phyloP scores from a whole-genome alignment of 1,139 yeast genomes.

The Taphrina communis region DNA sequence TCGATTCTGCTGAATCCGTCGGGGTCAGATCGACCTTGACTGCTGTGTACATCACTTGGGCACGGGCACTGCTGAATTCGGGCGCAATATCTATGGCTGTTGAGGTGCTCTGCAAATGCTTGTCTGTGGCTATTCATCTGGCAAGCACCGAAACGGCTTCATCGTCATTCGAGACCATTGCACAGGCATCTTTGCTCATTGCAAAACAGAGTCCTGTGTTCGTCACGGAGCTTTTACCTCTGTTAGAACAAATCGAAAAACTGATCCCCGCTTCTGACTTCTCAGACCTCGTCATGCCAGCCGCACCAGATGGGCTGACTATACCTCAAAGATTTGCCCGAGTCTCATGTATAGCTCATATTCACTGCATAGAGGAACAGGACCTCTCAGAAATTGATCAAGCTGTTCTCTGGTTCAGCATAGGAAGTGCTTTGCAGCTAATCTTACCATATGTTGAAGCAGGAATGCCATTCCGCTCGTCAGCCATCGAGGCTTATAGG shows the following conservation, averaged over 20 bases:
- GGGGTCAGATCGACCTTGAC: constrained; percentile 65
- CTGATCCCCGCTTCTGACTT: not conserved
- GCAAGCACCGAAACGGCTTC: constrained; percentile 39
- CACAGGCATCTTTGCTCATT: constrained; percentile 13
- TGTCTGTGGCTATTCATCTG: constrained; percentile 46
- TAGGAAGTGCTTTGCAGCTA: constrained; percentile 52
- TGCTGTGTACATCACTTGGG: constrained; percentile 63
- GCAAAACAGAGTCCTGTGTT: not conserved
- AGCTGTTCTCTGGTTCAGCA: constrained; percentile 26
- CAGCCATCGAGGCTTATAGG: constrained; percentile 56
- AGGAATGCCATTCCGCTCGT: not conserved
- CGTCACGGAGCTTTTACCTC: not conserved
- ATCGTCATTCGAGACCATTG: not conserved
- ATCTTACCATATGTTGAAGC: constrained; percentile 42
- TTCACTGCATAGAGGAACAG: not conserved
- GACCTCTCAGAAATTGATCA: constrained; percentile 6
- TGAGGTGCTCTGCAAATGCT: constrained; percentile 57
- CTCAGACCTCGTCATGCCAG: not conserved
- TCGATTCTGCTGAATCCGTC: constrained; percentile 58
- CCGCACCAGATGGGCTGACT: not conserved
- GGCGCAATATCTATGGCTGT: constrained; percentile 75
- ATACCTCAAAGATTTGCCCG: constrained; percentile 1
- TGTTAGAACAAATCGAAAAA: not conserved
- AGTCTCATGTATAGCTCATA: not conserved
- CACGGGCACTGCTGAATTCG: constrained; percentile 59